These are phyloP conservation scores for Aspergillus sclerotioniger DNA, from an alignment of 495 filamentous ascomycete species.

Conservation along the genomic window DNA sequence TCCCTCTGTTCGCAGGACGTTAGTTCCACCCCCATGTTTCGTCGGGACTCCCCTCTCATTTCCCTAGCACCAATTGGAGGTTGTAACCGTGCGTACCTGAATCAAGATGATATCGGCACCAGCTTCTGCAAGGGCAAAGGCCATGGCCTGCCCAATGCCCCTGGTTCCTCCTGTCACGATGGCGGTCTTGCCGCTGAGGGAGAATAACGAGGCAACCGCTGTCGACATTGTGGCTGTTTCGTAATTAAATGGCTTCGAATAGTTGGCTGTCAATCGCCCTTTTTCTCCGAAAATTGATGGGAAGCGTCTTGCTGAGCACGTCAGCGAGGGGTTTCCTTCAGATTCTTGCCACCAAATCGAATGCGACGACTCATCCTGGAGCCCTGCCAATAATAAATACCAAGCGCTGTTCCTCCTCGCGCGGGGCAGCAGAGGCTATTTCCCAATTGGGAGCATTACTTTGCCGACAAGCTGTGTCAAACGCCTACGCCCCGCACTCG, in stretches of 20 bases:
- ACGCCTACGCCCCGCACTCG: conserved; percentile 29
- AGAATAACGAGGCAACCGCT: conserved; percentile 37
- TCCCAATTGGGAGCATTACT: conserved; percentile 11
- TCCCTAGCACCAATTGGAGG: neutral
- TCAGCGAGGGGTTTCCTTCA: neutral
- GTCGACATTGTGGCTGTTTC: neutral
- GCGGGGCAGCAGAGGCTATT: conserved; percentile 13
- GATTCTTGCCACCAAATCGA: neutral
- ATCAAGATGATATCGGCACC: conserved; percentile 75
- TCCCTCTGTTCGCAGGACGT: neutral
- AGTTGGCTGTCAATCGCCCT: neutral
- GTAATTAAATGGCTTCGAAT: neutral
- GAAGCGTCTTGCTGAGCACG: neutral
- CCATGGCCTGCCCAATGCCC: conserved; percentile 84
- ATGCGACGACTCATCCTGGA: neutral
- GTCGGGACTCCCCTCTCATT: neutral
- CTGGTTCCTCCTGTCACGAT: conserved; percentile 84
- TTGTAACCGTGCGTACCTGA: neutral
- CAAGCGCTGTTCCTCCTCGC: conserved; percentile 15
- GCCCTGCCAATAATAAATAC: neutral
- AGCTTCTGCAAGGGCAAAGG: conserved; percentile 77
- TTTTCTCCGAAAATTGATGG: neutral
- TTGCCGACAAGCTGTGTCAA: conserved; percentile 20
- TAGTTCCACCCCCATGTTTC: neutral
- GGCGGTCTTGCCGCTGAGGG: conserved; percentile 61